Conservation (phyloP, 257 asterid species). For the Avicennia marina region DNA sequence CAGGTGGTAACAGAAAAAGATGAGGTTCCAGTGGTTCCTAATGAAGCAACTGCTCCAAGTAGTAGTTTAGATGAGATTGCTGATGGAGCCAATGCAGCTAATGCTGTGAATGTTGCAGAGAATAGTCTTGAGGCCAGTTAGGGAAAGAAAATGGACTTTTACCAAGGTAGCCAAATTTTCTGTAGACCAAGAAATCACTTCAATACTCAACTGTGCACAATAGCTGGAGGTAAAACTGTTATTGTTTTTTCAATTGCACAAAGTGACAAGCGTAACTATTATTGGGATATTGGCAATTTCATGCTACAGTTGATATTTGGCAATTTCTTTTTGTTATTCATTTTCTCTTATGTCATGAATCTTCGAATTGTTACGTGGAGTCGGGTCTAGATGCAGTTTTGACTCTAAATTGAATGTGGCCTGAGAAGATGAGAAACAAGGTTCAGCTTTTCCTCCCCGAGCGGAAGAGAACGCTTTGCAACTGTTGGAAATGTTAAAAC, state of each 20-base stretch:
- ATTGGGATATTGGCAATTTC: slow-evolving; percentile 15
- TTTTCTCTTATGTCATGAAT: slow-evolving; percentile 8
- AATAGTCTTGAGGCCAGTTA: slow-evolving; percentile 11
- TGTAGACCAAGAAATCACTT: neutral
- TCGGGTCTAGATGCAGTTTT: slow-evolving; percentile 15
- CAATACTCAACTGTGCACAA: neutral
- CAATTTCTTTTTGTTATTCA: slow-evolving; percentile 2
- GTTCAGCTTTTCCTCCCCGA: slow-evolving; percentile 6
- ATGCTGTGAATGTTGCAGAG: slow-evolving; percentile 21
- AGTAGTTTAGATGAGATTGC: slow-evolving; percentile 19
- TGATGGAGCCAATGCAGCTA: slow-evolving; percentile 13
- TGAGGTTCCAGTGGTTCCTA: slow-evolving; percentile 10
- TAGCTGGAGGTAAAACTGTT: slow-evolving; percentile 4
- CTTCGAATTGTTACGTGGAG: slow-evolving; percentile 8
- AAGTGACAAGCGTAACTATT: neutral
- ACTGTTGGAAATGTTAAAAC: slow-evolving; percentile 11
- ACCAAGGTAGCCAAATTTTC: neutral
- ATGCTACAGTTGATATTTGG: slow-evolving; percentile 16
- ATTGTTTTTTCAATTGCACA: slow-evolving; percentile 25
- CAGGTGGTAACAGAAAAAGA: slow-evolving; percentile 34
- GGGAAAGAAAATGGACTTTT: slow-evolving; percentile 6
- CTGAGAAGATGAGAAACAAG: slow-evolving; percentile 2
- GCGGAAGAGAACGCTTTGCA: slow-evolving; percentile 5
- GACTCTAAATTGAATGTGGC: slow-evolving; percentile 15
- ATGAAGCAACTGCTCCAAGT: slow-evolving; percentile 20